Evolutionary conservation across 179 eudicot species (phyloP), one percentile per base, ranked within the genome.

Genomic region (Spinacia oleracea): DNA sequence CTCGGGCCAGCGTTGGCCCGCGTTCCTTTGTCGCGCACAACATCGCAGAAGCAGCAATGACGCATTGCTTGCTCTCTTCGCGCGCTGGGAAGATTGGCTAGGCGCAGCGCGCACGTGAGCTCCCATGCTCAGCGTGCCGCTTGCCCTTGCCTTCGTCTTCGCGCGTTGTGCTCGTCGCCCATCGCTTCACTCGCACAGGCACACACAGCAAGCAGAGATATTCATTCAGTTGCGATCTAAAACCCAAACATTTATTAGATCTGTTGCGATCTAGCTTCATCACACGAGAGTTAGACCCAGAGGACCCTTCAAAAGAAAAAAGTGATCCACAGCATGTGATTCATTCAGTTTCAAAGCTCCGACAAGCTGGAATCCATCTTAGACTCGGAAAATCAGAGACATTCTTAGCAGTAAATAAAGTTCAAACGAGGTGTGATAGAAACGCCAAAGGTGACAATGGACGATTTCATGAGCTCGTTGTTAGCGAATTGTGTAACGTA

Each of bases 391-490:
- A 85, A 29, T 81, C 86, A 0, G 87, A 85, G 6, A 93, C 93
- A 58, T 95, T 93, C 84, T 74, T 94, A 29, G 89, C 77, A 4
- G 82, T 94, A 8, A n/a, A n/a, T n/a, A n/a, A 84, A 82, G 29
- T 94, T 94, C 81, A 70, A 62, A 21, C 81, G 31, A 21, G 97
- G 98, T 0, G 80, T 85, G 23, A 83, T 95, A 40, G 88, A 93
- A 75, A 95, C 93, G 97, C 95, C 98, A 8, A 74, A 83, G 3
- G 73, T 95, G 2, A 77, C 93, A 9, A 62, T 95, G 1, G 97
- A 95, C 71, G 95, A 89, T 51, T 93, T 93, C 86, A 87, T 88
- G 93, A 85, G 91, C 83, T 82, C 92, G 0, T 87, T 95, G 75
- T 59, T 95, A 27, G 77, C 88, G 1, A 95, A 95, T 55, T 91